phyloP scores from a whole-genome alignment of 768 basidiomycete species.

The Suillus plorans region DNA sequence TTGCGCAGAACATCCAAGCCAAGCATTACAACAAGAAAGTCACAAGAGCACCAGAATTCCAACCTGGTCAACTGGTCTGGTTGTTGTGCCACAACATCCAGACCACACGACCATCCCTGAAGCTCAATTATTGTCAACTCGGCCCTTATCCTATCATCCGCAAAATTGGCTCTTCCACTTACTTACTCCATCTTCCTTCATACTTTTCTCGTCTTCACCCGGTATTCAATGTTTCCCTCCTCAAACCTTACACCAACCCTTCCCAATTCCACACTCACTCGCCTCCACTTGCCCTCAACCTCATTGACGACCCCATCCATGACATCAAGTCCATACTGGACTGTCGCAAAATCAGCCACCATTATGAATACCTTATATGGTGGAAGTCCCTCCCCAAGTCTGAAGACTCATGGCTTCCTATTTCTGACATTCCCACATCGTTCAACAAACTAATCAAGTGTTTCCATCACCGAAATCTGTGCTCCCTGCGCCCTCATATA shows the following conservation, averaged over 20 bases:
- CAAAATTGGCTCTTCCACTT: conserved; percentile 21
- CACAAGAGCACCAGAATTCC: conserved; percentile 31
- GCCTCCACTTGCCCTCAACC: too few species aligned
- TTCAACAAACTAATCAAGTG: too few species aligned
- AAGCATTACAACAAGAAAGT: conserved; percentile 28
- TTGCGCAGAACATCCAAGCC: conserved; percentile 28
- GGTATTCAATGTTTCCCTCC: conserved; percentile 39
- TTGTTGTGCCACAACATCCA: conserved; percentile 37
- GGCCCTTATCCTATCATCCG: conserved; percentile 24
- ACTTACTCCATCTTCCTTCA: conserved; percentile 30
- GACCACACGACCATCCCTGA: conserved; percentile 39
- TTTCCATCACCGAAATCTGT: neutral
- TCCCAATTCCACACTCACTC: too few species aligned
- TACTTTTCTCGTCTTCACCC: conserved; percentile 36
- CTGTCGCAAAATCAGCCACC: too few species aligned
- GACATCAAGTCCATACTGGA: too few species aligned
- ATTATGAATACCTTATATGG: too few species aligned
- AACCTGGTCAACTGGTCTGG: conserved; percentile 37
- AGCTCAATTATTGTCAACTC: conserved; percentile 36
- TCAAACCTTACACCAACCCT: neutral
- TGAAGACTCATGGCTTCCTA: too few species aligned
- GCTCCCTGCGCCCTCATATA: neutral
- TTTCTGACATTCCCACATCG: too few species aligned
- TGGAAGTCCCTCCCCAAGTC: too few species aligned
- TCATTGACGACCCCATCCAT: too few species aligned